Evolutionary conservation across 2,329 filamentous ascomycete genomes (phyloP).

Genomic region (Scortechinia acanthostroma): DNA sequence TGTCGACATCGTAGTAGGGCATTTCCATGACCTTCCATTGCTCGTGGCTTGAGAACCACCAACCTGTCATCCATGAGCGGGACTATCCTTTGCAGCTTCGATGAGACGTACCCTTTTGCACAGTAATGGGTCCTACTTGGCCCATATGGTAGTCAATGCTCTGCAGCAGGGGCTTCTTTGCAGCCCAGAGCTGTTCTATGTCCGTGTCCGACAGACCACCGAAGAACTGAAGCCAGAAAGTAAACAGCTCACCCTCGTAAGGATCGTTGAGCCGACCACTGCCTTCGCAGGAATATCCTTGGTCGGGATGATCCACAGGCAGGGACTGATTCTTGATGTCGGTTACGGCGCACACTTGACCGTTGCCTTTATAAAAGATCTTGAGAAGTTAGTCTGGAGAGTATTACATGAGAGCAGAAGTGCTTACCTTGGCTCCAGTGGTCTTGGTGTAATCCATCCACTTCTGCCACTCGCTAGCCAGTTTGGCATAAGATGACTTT

Average conservation of each 20-base stretch:
- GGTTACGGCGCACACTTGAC: conserved; percentile 28
- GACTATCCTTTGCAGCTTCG: too few species aligned
- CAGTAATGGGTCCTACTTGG: conserved; percentile 27
- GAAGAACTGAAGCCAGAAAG: conserved; percentile 29
- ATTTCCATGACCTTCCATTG: conserved; percentile 31
- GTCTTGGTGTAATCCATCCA: too few species aligned
- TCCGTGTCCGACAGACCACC: conserved; percentile 18
- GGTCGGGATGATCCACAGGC: conserved; percentile 13
- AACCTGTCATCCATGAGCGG: too few species aligned
- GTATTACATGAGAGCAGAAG: too few species aligned
- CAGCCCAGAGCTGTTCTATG: conserved; percentile 23
- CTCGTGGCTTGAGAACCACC: too few species aligned
- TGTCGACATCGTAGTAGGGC: conserved; percentile 29
- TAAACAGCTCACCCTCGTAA: conserved; percentile 32
- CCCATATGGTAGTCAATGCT: conserved; percentile 24
- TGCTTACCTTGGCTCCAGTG: too few species aligned
- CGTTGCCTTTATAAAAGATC: too few species aligned
- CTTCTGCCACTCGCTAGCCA: too few species aligned
- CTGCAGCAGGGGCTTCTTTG: conserved; percentile 25
- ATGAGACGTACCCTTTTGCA: conserved; percentile 29
- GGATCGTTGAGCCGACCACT: conserved; percentile 25
- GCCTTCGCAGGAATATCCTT: conserved; percentile 25
- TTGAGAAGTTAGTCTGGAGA: too few species aligned
- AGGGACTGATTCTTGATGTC: conserved; percentile 22
- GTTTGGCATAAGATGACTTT: too few species aligned